phyloP scores from a whole-genome alignment of 2,329 filamentous ascomycete species.

The Exophiala bonariae region DNA sequence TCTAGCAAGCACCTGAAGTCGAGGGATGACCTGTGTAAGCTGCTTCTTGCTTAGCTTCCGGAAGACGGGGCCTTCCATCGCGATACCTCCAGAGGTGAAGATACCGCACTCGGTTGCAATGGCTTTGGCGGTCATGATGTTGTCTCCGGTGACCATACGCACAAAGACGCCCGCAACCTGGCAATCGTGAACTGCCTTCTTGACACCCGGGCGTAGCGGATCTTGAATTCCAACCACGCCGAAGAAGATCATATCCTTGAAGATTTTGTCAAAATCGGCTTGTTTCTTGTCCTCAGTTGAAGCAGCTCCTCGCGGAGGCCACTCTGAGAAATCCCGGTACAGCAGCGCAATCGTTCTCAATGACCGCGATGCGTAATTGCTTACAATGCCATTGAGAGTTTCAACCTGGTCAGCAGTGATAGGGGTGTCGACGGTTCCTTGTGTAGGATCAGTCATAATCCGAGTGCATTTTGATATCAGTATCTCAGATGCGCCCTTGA shows the following conservation, averaged over 20 bases:
- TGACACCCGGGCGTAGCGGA: conserved; percentile 73
- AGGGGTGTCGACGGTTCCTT: conserved; percentile 48
- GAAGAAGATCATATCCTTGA: conserved; percentile 67
- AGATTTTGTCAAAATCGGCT: conserved; percentile 66
- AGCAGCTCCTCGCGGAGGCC: conserved; percentile 70
- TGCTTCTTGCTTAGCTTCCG: conserved; percentile 67
- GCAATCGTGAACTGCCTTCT: conserved; percentile 69
- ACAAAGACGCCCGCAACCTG: conserved; percentile 76
- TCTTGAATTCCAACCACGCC: conserved; percentile 79
- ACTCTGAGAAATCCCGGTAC: conserved; percentile 80
- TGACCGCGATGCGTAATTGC: conserved; percentile 74
- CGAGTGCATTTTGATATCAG: conserved; percentile 46
- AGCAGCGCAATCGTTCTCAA: conserved; percentile 81
- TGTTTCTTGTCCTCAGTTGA: conserved; percentile 59
- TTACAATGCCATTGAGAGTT: conserved; percentile 67
- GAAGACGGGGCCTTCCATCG: conserved; percentile 78
- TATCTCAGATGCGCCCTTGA: conserved; percentile 56
- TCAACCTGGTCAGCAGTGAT: conserved; percentile 60
- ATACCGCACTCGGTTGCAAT: conserved; percentile 81
- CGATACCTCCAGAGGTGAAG: conserved; percentile 63
- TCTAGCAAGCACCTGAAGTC: conserved; percentile 68
- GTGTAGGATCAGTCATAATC: conserved; percentile 61
- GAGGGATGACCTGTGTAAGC: conserved; percentile 67
- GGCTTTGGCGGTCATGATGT: conserved; percentile 74
- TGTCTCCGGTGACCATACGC: conserved; percentile 85